Percentiles rank a stretch among this genome's conserved stretches.
Evolutionary conservation across 2,329 filamentous ascomycete species (phyloP).

Genomic region (Botrytis aclada): DNA sequence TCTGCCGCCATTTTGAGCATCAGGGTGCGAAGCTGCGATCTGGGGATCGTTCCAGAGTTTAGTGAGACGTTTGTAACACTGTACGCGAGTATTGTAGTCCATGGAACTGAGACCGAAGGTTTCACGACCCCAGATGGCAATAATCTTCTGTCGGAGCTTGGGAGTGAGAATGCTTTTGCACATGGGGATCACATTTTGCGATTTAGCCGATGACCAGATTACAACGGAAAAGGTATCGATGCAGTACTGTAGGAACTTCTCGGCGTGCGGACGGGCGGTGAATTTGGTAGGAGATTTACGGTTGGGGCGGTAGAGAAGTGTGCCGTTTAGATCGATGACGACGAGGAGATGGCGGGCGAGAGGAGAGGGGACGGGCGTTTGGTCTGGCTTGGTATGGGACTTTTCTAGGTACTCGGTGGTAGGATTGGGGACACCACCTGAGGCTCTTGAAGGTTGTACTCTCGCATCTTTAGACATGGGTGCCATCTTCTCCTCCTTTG

Average conservation of each 20-base stretch:
- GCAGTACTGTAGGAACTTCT: slow-evolving; percentile 69
- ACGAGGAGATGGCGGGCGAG: slow-evolving; percentile 67
- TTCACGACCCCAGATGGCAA: slow-evolving; percentile 76
- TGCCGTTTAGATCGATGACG: slow-evolving; percentile 91
- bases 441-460: slow-evolving; percentile 27
- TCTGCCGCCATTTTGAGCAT: slow-evolving; percentile 39
- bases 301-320: slow-evolving; percentile 70
- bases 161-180: slow-evolving; percentile 60
- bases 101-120: slow-evolving; percentile 61
- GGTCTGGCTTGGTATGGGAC: slow-evolving; percentile 46
- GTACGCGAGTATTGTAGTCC: slow-evolving; percentile 69
- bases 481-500: not conserved
- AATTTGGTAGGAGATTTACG: slow-evolving; percentile 51
- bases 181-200: slow-evolving; percentile 68
- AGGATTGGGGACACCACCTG: slow-evolving; percentile 53
- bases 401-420: slow-evolving; percentile 58
- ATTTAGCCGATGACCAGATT: slow-evolving; percentile 85
- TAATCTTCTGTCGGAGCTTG: slow-evolving; percentile 52
- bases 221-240: slow-evolving; percentile 74
- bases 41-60: slow-evolving; percentile 61
- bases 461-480: slow-evolving; percentile 23
- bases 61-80: slow-evolving; percentile 85
- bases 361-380: slow-evolving; percentile 43
- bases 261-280: slow-evolving; percentile 64
- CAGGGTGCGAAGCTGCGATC: slow-evolving; percentile 47